Evolutionary conservation across 345 rosid genomes (phyloP), one percentile per base, ranked within the genome.

Genomic region (Acer negundo): DNA sequence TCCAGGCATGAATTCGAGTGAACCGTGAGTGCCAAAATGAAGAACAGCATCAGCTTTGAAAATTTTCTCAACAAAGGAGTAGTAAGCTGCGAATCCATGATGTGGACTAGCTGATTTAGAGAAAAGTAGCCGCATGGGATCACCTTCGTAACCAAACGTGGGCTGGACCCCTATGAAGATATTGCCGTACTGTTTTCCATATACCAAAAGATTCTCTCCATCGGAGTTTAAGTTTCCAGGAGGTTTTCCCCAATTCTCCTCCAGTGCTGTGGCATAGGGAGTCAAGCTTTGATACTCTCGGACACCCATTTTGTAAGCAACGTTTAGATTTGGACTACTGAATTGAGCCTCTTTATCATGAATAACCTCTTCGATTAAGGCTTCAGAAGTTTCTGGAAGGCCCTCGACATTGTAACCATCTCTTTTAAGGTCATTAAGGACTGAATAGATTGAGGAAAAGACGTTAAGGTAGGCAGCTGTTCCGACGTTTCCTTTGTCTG

Each of bases 201-300:
- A 96, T 1, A 96, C 95, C 81, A 96, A 83, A 75, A 96, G 97
- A 80, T 82, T 90, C 89, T 96, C 98, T 35, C 99, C 99, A 35
- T 96, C 98, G 24, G 99, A 89, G 79, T 96, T 96, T 77, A 96
- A 73, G 84, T 92, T 96, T 42, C 99, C 99, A 0, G 99, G 99
- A 77, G 99, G 90, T 62, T 96, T 96, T 15, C 99, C 99, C 99
- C 99, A 96, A 91, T 93, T 96, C 71, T 96, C 99, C 79, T 96
- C 99, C 82, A 96, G 31, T 73, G 97, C 85, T 3, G 87, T 74
- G 63, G 99, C 94, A 68, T 96, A 96, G 44, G 98, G 89, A 78
- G 98, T 93, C 72, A 96, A 88, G 56, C 15, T 83, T 80, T 90
- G 93, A 88, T 96, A 96, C 72, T 96, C 99, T 0, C 95, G 84